Conservation (phyloP, 306 rosid species). For the Cucurbita ficifolia region DNA sequence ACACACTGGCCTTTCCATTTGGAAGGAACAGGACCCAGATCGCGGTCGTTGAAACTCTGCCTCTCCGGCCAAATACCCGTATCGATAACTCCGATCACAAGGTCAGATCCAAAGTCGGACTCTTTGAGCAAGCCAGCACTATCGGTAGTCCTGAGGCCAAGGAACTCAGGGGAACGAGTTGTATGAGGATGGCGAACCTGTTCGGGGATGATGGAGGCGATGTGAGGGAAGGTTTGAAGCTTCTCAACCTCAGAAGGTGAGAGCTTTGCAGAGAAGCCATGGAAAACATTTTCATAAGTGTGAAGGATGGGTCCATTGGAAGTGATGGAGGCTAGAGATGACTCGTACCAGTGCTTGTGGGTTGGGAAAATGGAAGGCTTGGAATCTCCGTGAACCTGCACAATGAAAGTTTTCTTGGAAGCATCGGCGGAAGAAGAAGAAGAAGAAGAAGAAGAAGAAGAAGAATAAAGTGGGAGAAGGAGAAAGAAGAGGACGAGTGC, state of each 20-base stretch:
- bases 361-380: slow-evolving; percentile 77
- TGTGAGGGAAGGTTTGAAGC: slow-evolving; percentile 31
- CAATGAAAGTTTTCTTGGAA: slow-evolving; percentile 39
- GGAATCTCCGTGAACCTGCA: slow-evolving; percentile 43
- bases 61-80: slow-evolving; percentile 87
- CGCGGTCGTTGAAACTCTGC: slow-evolving; percentile 53
- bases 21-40: slow-evolving; percentile 49
- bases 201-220: slow-evolving; percentile 53
- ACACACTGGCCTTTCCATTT: slow-evolving; percentile 74
- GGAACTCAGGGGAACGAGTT: slow-evolving; percentile 78
- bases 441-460: not conserved
- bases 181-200: slow-evolving; percentile 55
- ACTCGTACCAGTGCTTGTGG: slow-evolving; percentile 59
- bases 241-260: slow-evolving; percentile 28
- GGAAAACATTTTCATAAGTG: slow-evolving; percentile 56
- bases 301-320: slow-evolving; percentile 22
- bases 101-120: slow-evolving; percentile 82
- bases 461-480: not conserved
- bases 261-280: slow-evolving; percentile 72
- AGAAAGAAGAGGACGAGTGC: not conserved
- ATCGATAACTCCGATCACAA: slow-evolving; percentile 75
- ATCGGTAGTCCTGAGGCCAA: slow-evolving; percentile 55
- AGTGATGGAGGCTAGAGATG: slow-evolving; percentile 39
- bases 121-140: slow-evolving; percentile 60
- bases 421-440: not conserved